Evolutionary conservation across 257 asterid genomes (phyloP), one percentile per base, ranked within the genome.

Genomic region (Ilex asprella): DNA sequence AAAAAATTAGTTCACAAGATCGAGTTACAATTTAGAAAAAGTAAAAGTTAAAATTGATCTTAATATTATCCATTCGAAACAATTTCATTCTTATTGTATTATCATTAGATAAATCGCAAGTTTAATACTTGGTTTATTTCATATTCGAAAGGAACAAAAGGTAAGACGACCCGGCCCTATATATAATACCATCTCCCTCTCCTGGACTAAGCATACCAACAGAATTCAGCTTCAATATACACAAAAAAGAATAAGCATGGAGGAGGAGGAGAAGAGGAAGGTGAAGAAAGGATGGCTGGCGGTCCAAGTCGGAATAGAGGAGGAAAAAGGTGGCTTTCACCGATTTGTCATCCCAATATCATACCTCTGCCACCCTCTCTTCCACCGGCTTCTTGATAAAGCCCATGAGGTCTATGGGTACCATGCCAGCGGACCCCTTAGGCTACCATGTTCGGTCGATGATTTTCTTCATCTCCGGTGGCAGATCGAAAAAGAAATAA

Each of bases 381-480:
- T 79, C 62, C 76, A 59, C 57, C 41, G 35, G 0, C 79, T 79
- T 61, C 80, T 79, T 8, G 85, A 76, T 7, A 73, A 68, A 65
- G 79, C 82, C 59, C 76, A 54, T 29, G 85, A 79, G 16, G 66
- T 54, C 1, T 79, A 79, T 56, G 85, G 85, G n/a, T 79, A 79
- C 68, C 61, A 74, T 16, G 66, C 67, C 47, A 56, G 54, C 13
- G 85, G 85, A 32, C 80, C 75, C 0, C 50, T 79, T 30, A 71
- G 72, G 69, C 60, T 79, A 1, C 82, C 82, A 0, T 79, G 85
- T 55, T 76, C 85, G 4, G 63, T 62, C 35, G 78, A 79, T 2
- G 82, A 79, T 57, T 79, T 79, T 60, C 79, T 73, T 66, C 76
- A 68, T 39, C 76, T 79, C 63, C 76, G 76, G 7, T 79, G 85